Evolutionary conservation across 2,329 filamentous ascomycete species (phyloP).

Genomic region (Fusarium sambucinum): DNA sequence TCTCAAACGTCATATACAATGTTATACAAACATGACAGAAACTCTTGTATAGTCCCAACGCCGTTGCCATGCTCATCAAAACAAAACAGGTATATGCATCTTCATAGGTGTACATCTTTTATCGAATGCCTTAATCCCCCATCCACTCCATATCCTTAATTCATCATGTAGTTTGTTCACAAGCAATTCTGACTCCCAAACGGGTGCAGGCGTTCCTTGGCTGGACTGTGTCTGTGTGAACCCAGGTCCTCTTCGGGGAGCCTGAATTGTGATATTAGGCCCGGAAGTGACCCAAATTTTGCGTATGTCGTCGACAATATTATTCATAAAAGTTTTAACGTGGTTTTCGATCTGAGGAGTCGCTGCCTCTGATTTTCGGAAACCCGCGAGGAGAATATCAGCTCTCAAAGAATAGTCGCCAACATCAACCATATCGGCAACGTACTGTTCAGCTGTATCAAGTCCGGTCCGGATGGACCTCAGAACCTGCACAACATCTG

Average conservation of each 20-base stretch:
- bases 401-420: conserved; percentile 33
- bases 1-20: conserved; percentile 23
- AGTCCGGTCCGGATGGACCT: conserved; percentile 34
- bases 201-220: conserved; percentile 51
- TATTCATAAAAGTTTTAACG: conserved; percentile 56
- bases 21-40: conserved; percentile 15
- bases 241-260: conserved; percentile 51
- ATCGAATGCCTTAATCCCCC: conserved; percentile 48
- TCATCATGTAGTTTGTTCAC: conserved; percentile 50
- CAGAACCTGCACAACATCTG: conserved; percentile 34
- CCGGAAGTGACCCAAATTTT: conserved; percentile 58
- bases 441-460: conserved; percentile 31
- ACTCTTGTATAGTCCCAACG: conserved; percentile 30
- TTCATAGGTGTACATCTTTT: neutral
- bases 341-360: conserved; percentile 44
- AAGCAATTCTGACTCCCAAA: conserved; percentile 51
- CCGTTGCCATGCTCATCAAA: conserved; percentile 46
- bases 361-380: conserved; percentile 15
- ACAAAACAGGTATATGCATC: conserved; percentile 37
- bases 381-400: conserved; percentile 41
- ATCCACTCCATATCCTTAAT: conserved; percentile 52
- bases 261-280: conserved; percentile 54
- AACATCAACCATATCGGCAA: conserved; percentile 36
- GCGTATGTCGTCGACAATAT: conserved; percentile 60
- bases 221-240: conserved; percentile 52